These are phyloP conservation scores for Herpotrichia juniperi DNA, from an alignment of 2,329 filamentous ascomycete genomes.

Conservation along the genomic window DNA sequence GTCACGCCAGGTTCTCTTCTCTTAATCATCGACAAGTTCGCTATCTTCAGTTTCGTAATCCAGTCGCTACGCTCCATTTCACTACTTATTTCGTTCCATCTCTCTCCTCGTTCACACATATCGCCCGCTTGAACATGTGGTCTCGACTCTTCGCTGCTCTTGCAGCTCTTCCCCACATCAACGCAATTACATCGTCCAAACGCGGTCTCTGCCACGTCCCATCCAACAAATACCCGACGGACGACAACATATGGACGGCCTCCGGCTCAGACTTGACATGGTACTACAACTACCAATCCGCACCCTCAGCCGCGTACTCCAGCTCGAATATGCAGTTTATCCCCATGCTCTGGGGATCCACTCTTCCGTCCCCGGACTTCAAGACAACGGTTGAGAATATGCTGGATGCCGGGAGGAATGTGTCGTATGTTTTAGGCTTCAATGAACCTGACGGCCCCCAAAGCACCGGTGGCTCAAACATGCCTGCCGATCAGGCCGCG, in stretches of 20 bases:
- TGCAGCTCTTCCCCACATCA: constrained; percentile 13
- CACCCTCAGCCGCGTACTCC: constrained; percentile 61
- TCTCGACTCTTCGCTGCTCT: background rate
- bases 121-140: background rate
- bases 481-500: constrained; percentile 67
- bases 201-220: constrained; percentile 75
- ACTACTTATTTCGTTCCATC: background rate
- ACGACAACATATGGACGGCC: constrained; percentile 70
- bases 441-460: constrained; percentile 75
- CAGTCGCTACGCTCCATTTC: background rate
- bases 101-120: too few species aligned
- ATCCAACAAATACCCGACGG: constrained; percentile 59
- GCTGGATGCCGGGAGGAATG: constrained; percentile 60
- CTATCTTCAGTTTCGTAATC: too few species aligned
- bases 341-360: constrained; percentile 78
- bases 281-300: constrained; percentile 81
- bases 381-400: constrained; percentile 63
- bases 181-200: constrained; percentile 59
- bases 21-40: too few species aligned
- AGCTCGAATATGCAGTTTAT: constrained; percentile 69
- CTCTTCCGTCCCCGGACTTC: constrained; percentile 61
- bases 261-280: constrained; percentile 69
- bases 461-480: constrained; percentile 65
- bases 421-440: constrained; percentile 74
- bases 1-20: too few species aligned